Percentiles rank a stretch among this genome's conserved stretches.
These are phyloP conservation scores for Candida broadrunensis DNA, from an alignment of 805 yeast species.

Conservation along the genomic window DNA sequence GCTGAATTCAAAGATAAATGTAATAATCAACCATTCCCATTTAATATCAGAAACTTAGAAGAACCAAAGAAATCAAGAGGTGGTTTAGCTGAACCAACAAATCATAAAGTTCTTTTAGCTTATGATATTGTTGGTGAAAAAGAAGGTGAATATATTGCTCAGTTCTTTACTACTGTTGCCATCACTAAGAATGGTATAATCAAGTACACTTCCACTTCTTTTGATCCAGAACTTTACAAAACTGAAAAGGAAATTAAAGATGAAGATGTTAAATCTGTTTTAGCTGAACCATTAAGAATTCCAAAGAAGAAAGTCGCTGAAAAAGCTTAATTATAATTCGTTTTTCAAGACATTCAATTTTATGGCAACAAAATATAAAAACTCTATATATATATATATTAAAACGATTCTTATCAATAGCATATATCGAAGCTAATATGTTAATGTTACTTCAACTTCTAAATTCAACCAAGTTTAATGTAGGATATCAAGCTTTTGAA, in stretches of 20 bases:
- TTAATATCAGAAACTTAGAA: constrained; percentile 59
- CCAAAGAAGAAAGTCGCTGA: constrained; percentile 43
- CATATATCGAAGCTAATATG: no score
- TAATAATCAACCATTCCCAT: constrained; percentile 58
- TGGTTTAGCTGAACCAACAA: constrained; percentile 70
- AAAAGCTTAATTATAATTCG: not conserved
- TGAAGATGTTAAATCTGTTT: constrained; percentile 44
- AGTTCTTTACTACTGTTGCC: constrained; percentile 72
- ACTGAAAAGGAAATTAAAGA: constrained; percentile 55
- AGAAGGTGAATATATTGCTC: constrained; percentile 65
- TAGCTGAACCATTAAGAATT: constrained; percentile 51
- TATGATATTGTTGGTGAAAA: constrained; percentile 69
- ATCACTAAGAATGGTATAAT: constrained; percentile 70
- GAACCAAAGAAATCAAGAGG: constrained; percentile 71
- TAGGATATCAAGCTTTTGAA: no score
- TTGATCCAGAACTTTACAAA: constrained; percentile 46
- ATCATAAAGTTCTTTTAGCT: constrained; percentile 63
- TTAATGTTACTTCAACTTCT: no score
- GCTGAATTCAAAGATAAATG: constrained; percentile 66
- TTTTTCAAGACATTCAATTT: no score
- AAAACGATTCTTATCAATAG: no score
- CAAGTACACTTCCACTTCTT: constrained; percentile 56
- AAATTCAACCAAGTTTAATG: no score
- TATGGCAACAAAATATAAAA: no score
- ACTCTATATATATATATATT: no score